Base-by-base conservation (phyloP, 805 yeast species). In the Wickerhamomyces kurtzmanii region DNA sequence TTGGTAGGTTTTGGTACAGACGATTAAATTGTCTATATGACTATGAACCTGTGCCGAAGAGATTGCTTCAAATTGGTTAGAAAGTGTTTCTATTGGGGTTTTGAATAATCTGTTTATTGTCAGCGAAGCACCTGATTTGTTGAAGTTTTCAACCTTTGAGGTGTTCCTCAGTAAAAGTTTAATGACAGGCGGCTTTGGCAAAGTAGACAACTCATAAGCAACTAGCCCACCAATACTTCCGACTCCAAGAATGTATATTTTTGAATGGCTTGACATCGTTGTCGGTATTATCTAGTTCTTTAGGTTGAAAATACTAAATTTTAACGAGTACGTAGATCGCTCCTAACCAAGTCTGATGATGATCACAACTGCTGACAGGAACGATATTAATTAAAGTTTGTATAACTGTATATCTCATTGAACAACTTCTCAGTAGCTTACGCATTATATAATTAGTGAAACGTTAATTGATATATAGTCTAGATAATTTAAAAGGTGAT, bases 1-100 rank as follows among this genome's bases (percentile, higher is more conserved):
- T 43, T 80, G 83, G 35, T 78, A 73, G 0, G 93, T 74, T 51
- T 89, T 89, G 5, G 94, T 85, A 8, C 93, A 61, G 8, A 89
- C 66, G 7, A 89, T 64, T 33, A 89, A 52, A 40, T 76, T 68
- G 12, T 62, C 59, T 24, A 81, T 72, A 1, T 45, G 45, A 3
- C 33, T 38, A 3, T 36, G 37, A 8, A 45, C 12, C 3, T 38
- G 36, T n/a, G 24, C 22, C 27, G 43, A 31, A 30, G 43, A 27
- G 3, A 31, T 32, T 4, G 41, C 34, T 1, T 29, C 23, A 15
- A 37, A 25, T 5, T 19, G 17, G 2, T 34, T 25, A 5, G 23
- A 17, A 7, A 26, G 6, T 7, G 22, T 16, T 12, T 35, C 32
- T 8, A 22, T 31, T 8, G 46, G 43, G 5, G 30, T 26, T 14